phyloP scores from a whole-genome alignment of 805 yeast species.

The Lipomyces chichibuensis region DNA sequence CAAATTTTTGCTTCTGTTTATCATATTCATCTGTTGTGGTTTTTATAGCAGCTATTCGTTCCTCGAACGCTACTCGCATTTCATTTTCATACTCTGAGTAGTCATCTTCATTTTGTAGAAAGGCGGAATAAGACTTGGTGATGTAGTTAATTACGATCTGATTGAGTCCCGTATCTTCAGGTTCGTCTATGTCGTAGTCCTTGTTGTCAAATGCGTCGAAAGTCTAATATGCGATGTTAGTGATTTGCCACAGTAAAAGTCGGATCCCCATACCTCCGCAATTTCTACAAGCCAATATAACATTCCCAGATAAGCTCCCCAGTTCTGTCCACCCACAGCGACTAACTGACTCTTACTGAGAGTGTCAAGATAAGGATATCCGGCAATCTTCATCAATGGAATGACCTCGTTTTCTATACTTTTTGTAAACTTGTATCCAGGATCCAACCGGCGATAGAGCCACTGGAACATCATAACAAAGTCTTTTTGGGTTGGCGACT shows the following conservation, averaged over 20 bases:
- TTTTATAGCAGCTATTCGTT: constrained; percentile 54
- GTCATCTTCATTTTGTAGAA: constrained; percentile 66
- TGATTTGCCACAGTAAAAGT: not conserved
- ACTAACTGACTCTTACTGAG: constrained; percentile 83
- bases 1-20: constrained; percentile 49
- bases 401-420: constrained; percentile 78
- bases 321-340: constrained; percentile 83
- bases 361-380: constrained; percentile 79
- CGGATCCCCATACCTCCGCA: constrained; percentile 39
- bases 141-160: constrained; percentile 63
- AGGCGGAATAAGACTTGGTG: constrained; percentile 66
- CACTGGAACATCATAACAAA: constrained; percentile 78
- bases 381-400: constrained; percentile 61
- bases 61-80: constrained; percentile 59
- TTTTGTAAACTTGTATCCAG: constrained; percentile 68
- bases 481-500: constrained; percentile 84
- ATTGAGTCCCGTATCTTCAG: constrained; percentile 53
- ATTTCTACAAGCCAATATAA: constrained; percentile 77
- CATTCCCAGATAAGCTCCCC: constrained; percentile 84
- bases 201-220: constrained; percentile 48
- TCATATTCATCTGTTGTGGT: constrained; percentile 51
- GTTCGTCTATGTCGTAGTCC: constrained; percentile 42
- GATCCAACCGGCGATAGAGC: constrained; percentile 76
- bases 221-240: constrained; percentile 37
- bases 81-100: constrained; percentile 58